Evolutionary conservation across 2,329 filamentous ascomycete species (phyloP).

Genomic region (Cercospora citrullina): DNA sequence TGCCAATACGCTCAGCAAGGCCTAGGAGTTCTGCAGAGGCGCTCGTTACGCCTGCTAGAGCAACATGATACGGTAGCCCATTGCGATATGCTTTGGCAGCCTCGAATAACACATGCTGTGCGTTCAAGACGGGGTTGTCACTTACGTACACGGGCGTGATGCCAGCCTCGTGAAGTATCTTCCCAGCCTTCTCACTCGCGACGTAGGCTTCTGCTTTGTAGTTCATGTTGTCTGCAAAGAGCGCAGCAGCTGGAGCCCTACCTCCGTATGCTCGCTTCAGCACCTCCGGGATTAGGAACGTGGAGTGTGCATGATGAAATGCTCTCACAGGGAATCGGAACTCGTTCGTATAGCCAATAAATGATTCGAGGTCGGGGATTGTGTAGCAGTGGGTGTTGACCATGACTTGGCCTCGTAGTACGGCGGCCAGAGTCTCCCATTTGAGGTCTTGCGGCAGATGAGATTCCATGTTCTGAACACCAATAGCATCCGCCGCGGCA

Average conservation of each 20-base stretch:
- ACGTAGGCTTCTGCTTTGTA: slow-evolving; percentile 65
- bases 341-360: slow-evolving; percentile 70
- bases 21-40: slow-evolving; percentile 43
- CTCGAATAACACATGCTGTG: slow-evolving; percentile 67
- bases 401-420: slow-evolving; percentile 65
- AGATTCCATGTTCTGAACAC: slow-evolving; percentile 53
- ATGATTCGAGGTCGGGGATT: slow-evolving; percentile 66
- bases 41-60: slow-evolving; percentile 44
- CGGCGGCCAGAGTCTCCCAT: slow-evolving; percentile 64
- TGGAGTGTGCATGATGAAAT: slow-evolving; percentile 70
- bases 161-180: slow-evolving; percentile 64
- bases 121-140: slow-evolving; percentile 69
- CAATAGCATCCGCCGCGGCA: slow-evolving; percentile 53
- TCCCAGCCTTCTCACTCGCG: slow-evolving; percentile 66
- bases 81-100: slow-evolving; percentile 48
- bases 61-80: slow-evolving; percentile 45
- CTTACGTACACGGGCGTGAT: slow-evolving; percentile 68
- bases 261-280: slow-evolving; percentile 44
- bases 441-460: slow-evolving; percentile 64
- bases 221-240: slow-evolving; percentile 72
- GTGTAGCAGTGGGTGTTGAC: slow-evolving; percentile 73
- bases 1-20: slow-evolving; percentile 44
- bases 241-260: slow-evolving; percentile 50
- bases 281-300: slow-evolving; percentile 65
- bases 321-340: slow-evolving; percentile 67